Percentiles rank a stretch among this genome's conserved stretches.
Evolutionary conservation across 1,284 basidiomycete genomes (phyloP).

Genomic region (Ustilago tritici): DNA sequence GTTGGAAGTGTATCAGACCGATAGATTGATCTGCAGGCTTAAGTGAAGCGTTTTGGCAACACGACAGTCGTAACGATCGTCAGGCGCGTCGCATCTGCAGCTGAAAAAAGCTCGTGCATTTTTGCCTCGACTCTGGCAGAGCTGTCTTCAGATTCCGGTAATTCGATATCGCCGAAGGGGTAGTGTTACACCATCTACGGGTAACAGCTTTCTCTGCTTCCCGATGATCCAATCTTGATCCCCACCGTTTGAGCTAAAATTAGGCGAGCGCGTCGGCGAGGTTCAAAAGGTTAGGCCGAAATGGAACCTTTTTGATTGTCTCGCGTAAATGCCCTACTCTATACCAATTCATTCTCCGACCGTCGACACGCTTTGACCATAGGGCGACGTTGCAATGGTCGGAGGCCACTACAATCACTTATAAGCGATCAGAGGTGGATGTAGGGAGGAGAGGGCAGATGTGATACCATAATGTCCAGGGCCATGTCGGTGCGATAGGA

Average conservation of each 20-base stretch:
- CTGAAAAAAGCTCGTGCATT: constrained; percentile 16
- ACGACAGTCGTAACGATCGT: constrained; percentile 25
- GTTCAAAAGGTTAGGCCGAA: background rate
- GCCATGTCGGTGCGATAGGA: too few relatives aligned
- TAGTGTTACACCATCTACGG: constrained; percentile 8
- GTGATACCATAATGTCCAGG: too few relatives aligned
- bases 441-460: too few relatives aligned
- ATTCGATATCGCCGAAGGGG: background rate
- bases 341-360: background rate
- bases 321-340: background rate
- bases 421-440: too few relatives aligned
- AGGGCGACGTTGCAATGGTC: background rate
- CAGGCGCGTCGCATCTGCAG: constrained; percentile 38
- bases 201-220: background rate
- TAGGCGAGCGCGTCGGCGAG: constrained; percentile 7
- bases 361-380: background rate
- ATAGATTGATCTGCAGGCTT: constrained; percentile 28
- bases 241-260: constrained; percentile 3
- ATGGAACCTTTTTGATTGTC: constrained; percentile 1
- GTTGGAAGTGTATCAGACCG: background rate
- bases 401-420: too few relatives aligned
- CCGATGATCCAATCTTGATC: background rate
- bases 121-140: constrained; percentile 1
- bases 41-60: constrained; percentile 11
- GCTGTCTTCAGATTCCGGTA: background rate